Evolutionary conservation across 306 rosid species (phyloP).

Genomic region (Prunus mume): DNA sequence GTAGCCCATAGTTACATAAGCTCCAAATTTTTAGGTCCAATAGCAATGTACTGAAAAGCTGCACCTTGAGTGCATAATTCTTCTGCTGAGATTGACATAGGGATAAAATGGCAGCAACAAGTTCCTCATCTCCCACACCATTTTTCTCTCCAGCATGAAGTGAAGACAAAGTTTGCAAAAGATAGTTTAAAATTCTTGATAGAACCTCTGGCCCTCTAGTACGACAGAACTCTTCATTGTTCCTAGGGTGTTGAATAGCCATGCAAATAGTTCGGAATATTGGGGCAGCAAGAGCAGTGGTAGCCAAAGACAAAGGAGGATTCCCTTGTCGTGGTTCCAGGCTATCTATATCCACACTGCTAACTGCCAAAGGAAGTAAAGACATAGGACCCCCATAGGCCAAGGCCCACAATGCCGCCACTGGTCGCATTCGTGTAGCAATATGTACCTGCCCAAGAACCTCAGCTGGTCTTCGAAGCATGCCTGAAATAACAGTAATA

Average conservation of each 20-base stretch:
- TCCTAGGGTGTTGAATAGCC: conserved; percentile 75
- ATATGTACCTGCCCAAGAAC: conserved; percentile 97
- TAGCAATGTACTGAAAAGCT: conserved; percentile 75
- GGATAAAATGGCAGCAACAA: conserved; percentile 85
- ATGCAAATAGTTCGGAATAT: conserved; percentile 73
- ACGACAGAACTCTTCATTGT: conserved; percentile 82
- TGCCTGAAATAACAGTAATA: conserved; percentile 54
- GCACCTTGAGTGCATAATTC: conserved; percentile 79
- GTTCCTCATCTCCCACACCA: conserved; percentile 89
- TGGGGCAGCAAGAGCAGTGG: conserved; percentile 80
- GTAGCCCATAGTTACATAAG: conserved; percentile 92
- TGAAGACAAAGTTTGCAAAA: conserved; percentile 71
- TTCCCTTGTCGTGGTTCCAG: conserved; percentile 72
- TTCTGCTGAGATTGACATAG: conserved; percentile 81
- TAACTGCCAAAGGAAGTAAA: conserved; percentile 83
- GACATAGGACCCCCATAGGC: conserved; percentile 95
- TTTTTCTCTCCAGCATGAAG: conserved; percentile 59
- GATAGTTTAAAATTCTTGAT: conserved; percentile 85
- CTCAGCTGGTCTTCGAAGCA: conserved; percentile 92
- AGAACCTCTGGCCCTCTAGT: conserved; percentile 93
- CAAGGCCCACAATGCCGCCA: conserved; percentile 90
- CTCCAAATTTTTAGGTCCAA: conserved; percentile 93
- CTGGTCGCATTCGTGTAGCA: conserved; percentile 80
- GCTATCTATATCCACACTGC: conserved; percentile 62
- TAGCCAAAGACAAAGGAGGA: conserved; percentile 60